phyloP scores from a whole-genome alignment of 1,284 basidiomycete genomes.

The Coniophora puteana region DNA sequence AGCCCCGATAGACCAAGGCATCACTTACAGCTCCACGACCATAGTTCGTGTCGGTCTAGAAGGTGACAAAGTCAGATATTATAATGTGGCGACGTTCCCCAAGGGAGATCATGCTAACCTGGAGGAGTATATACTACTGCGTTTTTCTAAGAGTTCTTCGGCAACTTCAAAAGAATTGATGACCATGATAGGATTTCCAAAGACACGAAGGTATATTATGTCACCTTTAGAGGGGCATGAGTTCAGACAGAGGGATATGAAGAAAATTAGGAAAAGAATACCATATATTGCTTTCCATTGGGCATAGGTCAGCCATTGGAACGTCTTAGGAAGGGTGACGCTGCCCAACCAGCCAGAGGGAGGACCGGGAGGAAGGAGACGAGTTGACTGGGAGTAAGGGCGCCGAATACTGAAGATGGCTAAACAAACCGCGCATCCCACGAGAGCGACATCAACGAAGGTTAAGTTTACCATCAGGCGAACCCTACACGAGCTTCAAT shows the following conservation, averaged over 20 bases:
- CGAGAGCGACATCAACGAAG: no score
- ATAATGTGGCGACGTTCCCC: not conserved
- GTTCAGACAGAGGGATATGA: not conserved
- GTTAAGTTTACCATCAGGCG: no score
- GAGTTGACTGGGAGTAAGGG: no score
- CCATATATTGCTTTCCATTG: conserved; percentile 44
- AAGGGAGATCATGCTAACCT: conserved; percentile 20
- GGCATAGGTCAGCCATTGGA: conserved; percentile 46
- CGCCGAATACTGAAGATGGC: no score
- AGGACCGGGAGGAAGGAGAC: conserved; percentile 46
- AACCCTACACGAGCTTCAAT: no score
- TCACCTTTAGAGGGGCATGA: conserved; percentile 32
- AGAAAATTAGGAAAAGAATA: conserved; percentile 21
- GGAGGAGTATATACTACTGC: conserved; percentile 43
- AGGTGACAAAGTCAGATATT: not conserved
- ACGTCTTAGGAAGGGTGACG: conserved; percentile 32
- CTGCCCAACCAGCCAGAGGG: conserved; percentile 32
- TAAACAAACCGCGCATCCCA: no score
- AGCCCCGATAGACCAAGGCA: conserved; percentile 1
- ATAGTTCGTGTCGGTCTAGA: conserved; percentile 35
- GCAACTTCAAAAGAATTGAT: conserved; percentile 40
- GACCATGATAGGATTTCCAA: conserved; percentile 44
- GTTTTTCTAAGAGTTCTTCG: conserved; percentile 42
- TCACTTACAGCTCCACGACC: conserved; percentile 40
- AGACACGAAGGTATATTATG: conserved; percentile 41